Evolutionary conservation across 2,329 filamentous ascomycete genomes (phyloP), one percentile per base, ranked within the genome.

Genomic region (Talaromyces piceae): DNA sequence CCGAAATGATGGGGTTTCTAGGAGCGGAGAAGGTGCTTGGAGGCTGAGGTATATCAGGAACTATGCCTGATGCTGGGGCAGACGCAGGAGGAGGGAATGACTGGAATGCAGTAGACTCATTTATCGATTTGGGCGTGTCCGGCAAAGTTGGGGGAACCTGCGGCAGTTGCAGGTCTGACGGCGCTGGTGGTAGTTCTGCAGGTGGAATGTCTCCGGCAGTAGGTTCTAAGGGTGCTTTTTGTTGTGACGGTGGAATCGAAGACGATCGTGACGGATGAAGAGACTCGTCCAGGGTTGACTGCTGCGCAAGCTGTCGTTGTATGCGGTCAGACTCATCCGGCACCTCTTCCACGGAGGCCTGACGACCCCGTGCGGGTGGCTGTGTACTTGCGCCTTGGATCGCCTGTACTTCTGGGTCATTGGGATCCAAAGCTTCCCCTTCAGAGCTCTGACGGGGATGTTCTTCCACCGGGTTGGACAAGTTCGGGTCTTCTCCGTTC

Each of bases 401-500:
- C 39, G 73, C 69, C 60, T 80, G 77, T 1, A 86, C 80, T 47
- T 87, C 83, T 2, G 82, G 79, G 55, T 88, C 84, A 49, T 78
- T 76, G 1, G 80, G 77, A 59, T 84, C 81, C n/a, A 86, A 69
- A 2, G 70, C 62, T 27, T 46, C 41, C 13, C 72, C 63, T 39
- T 67, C 64, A 20, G 68, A 63, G 18, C 73, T 73, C 41, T 77
- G 74, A 18, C 70, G 70, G 7, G 73, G 67, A 50, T 80, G 75
- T 49, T 83, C 76, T 4, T 73, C 77, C 51, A 81, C 81, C 0
- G 91, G 91, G 63, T 97, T 97, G 6, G 88, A 87, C 50, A 86
- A 82, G 68, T 98, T 98, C 3, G 93, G 93, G 63, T 98, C 91
- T 58, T 88, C 85, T 49, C 90, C 90, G 37, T 91, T 87, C 63